These are phyloP conservation scores for Plantago ovata DNA, from an alignment of 257 asterid genomes.

Conservation along the genomic window DNA sequence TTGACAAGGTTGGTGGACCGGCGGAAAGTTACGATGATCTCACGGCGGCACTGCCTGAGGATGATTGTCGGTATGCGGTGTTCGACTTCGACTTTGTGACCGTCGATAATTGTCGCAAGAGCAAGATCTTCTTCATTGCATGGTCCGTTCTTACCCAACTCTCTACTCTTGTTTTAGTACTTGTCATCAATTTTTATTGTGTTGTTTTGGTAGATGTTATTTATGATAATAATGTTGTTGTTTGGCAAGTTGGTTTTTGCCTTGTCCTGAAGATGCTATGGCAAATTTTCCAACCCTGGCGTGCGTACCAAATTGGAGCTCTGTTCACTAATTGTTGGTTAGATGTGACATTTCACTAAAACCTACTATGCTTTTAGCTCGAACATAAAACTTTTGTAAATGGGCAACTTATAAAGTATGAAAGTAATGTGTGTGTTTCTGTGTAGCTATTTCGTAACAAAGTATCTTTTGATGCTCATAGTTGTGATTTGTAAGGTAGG, in stretches of 20 bases:
- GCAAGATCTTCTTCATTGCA: constrained; percentile 97
- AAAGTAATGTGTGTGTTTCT: no score
- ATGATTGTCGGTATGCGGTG: constrained; percentile 88
- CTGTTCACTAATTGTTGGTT: background rate
- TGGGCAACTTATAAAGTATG: background rate
- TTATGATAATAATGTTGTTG: background rate
- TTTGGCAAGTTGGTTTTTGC: constrained; percentile 4
- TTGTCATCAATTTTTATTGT: background rate
- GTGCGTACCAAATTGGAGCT: background rate
- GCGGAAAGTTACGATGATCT: constrained; percentile 70
- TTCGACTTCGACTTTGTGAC: constrained; percentile 88
- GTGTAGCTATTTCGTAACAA: no score
- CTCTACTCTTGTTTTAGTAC: background rate
- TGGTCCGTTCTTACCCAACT: constrained; percentile 38
- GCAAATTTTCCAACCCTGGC: background rate
- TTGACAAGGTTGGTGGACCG: constrained; percentile 81
- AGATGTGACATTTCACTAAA: constrained; percentile 8
- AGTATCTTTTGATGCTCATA: no score
- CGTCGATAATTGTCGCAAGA: constrained; percentile 78
- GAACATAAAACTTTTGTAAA: no score
- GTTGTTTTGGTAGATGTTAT: background rate
- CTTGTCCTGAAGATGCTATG: background rate
- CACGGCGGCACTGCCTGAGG: constrained; percentile 68
- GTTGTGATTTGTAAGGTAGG: no score
- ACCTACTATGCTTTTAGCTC: no score